Conservation (phyloP, 1,139 yeast genomes). For the Kurtzmaniella quercitrusa region DNA sequence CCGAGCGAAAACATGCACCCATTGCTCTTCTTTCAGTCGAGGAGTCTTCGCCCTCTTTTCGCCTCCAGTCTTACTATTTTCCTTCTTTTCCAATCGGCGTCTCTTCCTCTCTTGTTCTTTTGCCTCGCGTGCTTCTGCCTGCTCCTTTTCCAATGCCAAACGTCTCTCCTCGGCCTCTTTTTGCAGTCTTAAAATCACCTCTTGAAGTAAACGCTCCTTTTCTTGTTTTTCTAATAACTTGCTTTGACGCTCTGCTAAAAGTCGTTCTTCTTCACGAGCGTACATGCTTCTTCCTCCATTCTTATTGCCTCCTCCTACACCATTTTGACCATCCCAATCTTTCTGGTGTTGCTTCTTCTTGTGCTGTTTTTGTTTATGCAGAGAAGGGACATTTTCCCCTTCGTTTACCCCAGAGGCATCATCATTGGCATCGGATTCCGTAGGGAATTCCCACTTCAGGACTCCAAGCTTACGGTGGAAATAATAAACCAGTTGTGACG, state of each 20-base stretch:
- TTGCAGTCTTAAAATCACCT: constrained; percentile 32
- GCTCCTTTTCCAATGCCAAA: constrained; percentile 11
- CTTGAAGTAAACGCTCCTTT: constrained; percentile 34
- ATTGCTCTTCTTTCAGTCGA: constrained; percentile 16
- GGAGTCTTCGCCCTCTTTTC: constrained; percentile 1
- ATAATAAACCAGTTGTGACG: constrained; percentile 43
- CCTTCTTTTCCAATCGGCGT: constrained; percentile 9
- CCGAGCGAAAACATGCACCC: constrained; percentile 66
- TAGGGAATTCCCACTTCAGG: constrained; percentile 62
- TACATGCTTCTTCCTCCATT: not conserved
- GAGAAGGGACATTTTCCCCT: constrained; percentile 14
- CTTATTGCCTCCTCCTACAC: constrained; percentile 1
- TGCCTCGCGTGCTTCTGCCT: constrained; percentile 9
- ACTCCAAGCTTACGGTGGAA: constrained; percentile 44
- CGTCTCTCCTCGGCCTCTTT: constrained; percentile 22
- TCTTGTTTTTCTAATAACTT: constrained; percentile 26
- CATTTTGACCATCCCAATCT: not conserved
- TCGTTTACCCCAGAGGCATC: not conserved
- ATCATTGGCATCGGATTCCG: constrained; percentile 21
- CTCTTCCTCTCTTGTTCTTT: constrained; percentile 11
- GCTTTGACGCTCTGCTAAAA: constrained; percentile 28
- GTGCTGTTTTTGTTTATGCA: constrained; percentile 13
- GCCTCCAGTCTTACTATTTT: constrained; percentile 8
- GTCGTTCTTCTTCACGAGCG: constrained; percentile 30
- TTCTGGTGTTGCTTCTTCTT: constrained; percentile 9